Base-by-base conservation (phyloP, 495 filamentous ascomycete genomes). In the Penicillium maclennaniae region DNA sequence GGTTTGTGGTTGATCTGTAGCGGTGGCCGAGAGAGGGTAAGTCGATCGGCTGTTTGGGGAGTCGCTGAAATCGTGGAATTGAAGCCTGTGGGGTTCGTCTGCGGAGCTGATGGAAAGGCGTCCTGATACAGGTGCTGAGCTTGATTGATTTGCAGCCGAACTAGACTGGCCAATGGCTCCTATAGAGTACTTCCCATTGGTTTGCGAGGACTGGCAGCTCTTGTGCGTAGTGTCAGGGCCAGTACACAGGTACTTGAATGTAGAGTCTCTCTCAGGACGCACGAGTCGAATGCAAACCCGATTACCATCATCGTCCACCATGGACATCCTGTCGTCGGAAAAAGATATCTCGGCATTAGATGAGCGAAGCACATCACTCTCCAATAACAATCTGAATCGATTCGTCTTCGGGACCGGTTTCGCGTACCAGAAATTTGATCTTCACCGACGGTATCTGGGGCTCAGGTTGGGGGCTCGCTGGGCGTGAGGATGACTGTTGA, bases 251-350 rank as follows among this genome's bases (percentile, higher is more conserved):
- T 80, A 80, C 51, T 87, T 93, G 76, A 93, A 97, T 3, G 83
- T 71, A 8, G 72, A 74, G 47, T 95, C 90, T 54, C 91, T 85
- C 66, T 97, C 92, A n/a, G 93, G 95, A 38, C 92, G 83, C 43
- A 95, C 91, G 53, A 98, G 85, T 23, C 92, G 93, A 19, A 98
- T 84, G 17, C 86, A 91, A n/a, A 98, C 71, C 56, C 93, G 95
- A 66, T 88, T 88, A 37, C 87, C 80, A 26, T 92, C 88, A 61
- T 92, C 87, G 61, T 92, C 89, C 55, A 91, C 89, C 41, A 97
- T 77, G 0, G 87, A 86, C 66, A 98, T 79, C 51, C 84, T 83
- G 56, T 95, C 95, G 52, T 91, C 87, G 0, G 93, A 97, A 63
- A 98, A 91, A 10, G 97, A 71, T 25, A 98, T 80, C 66, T 98